phyloP scores from a whole-genome alignment of 208 protist genomes.

The Leishmania tropica region DNA sequence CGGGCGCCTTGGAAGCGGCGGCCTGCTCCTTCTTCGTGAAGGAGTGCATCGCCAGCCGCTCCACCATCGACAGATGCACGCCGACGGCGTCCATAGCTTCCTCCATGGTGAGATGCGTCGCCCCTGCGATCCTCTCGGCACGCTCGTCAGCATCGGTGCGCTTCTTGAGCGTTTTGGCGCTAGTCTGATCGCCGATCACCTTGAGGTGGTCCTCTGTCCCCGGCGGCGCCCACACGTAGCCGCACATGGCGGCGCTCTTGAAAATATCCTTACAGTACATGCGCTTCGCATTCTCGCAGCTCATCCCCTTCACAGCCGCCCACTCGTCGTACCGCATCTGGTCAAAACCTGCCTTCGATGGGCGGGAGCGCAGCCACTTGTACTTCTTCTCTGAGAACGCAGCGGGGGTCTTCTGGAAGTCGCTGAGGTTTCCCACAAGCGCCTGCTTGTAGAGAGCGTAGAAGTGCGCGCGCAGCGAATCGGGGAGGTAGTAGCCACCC shows the following conservation, averaged over 20 bases:
- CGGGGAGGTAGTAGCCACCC: constrained; percentile 61
- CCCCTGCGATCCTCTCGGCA: constrained; percentile 3
- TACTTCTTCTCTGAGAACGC: constrained; percentile 31
- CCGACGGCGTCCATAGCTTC: constrained; percentile 10
- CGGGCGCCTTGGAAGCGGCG: neutral
- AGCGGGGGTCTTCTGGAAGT: constrained; percentile 59
- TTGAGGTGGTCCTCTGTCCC: constrained; percentile 39
- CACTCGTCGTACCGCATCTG: constrained; percentile 76
- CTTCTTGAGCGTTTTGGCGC: constrained; percentile 29
- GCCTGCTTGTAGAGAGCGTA: constrained; percentile 90
- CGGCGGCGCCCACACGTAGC: constrained; percentile 43
- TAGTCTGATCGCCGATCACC: constrained; percentile 35
- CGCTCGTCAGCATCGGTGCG: constrained; percentile 3
- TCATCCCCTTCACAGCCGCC: constrained; percentile 81
- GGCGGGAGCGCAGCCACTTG: constrained; percentile 75
- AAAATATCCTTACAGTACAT: constrained; percentile 62
- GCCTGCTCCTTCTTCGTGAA: constrained; percentile 7
- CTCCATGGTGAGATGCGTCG: constrained; percentile 1
- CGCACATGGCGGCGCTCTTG: constrained; percentile 25
- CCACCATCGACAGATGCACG: constrained; percentile 22
- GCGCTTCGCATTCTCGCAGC: constrained; percentile 69
- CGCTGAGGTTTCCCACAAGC: constrained; percentile 74
- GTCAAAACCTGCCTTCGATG: constrained; percentile 33
- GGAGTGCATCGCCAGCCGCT: constrained; percentile 11
- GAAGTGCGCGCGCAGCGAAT: constrained; percentile 84